These are phyloP conservation scores for Batrachochytrium dendrobatidis DNA, from an alignment of 371 early-diverging fungal genomes.

Conservation along the genomic window DNA sequence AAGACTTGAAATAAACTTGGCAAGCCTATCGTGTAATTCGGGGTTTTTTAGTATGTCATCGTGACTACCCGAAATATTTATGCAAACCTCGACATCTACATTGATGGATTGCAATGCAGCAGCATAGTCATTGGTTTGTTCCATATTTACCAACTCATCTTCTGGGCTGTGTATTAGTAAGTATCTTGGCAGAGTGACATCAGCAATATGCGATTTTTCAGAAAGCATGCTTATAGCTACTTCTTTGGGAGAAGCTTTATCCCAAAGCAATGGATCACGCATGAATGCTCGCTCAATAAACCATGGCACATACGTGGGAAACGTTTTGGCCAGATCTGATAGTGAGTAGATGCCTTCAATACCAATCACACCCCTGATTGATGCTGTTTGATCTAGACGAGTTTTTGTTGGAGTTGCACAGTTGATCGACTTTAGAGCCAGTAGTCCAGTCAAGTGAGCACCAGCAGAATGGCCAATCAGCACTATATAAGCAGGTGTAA, in stretches of 20 bases:
- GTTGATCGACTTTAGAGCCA: constrained; percentile 34
- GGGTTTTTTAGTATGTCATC: background rate
- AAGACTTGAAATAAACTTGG: background rate
- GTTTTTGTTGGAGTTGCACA: constrained; percentile 22
- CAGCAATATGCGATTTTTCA: constrained; percentile 16
- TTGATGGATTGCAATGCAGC: background rate
- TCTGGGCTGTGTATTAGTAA: constrained; percentile 58
- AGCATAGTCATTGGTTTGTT: constrained; percentile 35
- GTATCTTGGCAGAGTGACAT: constrained; percentile 24
- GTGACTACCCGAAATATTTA: background rate
- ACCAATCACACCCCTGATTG: constrained; percentile 53
- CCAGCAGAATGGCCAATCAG: constrained; percentile 82
- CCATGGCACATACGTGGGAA: constrained; percentile 55
- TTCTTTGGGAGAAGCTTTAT: constrained; percentile 42
- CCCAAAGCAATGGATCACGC: constrained; percentile 15
- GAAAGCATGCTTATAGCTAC: constrained; percentile 5
- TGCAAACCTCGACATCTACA: background rate
- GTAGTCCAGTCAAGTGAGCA: constrained; percentile 58
- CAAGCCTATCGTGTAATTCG: background rate
- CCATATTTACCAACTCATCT: constrained; percentile 58
- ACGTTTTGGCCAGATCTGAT: constrained; percentile 48
- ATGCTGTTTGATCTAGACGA: constrained; percentile 1
- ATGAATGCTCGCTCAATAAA: constrained; percentile 67
- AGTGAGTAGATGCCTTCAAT: constrained; percentile 79
- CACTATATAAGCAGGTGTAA: constrained; percentile 37